Conservation (phyloP, 2,329 filamentous ascomycete species). For the Aspergillus candidus region DNA sequence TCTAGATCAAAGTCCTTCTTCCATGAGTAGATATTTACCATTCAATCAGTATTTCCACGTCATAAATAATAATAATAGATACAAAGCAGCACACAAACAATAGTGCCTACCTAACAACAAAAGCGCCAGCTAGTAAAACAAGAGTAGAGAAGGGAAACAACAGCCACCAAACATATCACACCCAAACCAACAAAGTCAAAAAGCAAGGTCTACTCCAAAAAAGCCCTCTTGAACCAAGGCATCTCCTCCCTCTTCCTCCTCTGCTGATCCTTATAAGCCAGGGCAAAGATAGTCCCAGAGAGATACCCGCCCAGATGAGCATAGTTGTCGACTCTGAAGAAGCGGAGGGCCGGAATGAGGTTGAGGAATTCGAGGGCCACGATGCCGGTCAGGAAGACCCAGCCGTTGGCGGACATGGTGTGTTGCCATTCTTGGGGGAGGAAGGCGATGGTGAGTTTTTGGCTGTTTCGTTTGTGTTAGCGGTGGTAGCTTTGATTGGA, state of each 20-base stretch:
- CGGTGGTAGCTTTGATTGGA: too few species aligned
- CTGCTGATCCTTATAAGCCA: slow-evolving; percentile 10
- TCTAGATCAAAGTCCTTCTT: too few species aligned
- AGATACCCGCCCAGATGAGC: slow-evolving; percentile 40
- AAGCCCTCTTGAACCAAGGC: slow-evolving; percentile 11
- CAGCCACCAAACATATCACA: too few species aligned
- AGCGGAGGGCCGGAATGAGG: slow-evolving; percentile 24
- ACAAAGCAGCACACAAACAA: too few species aligned
- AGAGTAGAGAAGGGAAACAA: neutral
- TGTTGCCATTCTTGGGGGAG: slow-evolving; percentile 36
- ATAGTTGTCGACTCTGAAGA: slow-evolving; percentile 31
- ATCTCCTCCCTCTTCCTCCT: slow-evolving; percentile 11
- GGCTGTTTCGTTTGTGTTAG: slow-evolving; percentile 19
- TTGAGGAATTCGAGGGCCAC: slow-evolving; percentile 33
- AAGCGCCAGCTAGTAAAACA: too few species aligned
- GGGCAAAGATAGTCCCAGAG: slow-evolving; percentile 24
- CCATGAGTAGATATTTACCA: too few species aligned
- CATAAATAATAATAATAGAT: too few species aligned
- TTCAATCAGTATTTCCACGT: too few species aligned
- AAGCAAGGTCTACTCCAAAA: neutral
- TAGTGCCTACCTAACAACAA: too few species aligned
- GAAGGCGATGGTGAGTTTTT: slow-evolving; percentile 38
- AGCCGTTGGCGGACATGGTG: slow-evolving; percentile 38
- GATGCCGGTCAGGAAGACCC: slow-evolving; percentile 31
- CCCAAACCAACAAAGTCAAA: too few species aligned